phyloP scores from a whole-genome alignment of 2,329 filamentous ascomycete genomes.

The Fusarium sp. region DNA sequence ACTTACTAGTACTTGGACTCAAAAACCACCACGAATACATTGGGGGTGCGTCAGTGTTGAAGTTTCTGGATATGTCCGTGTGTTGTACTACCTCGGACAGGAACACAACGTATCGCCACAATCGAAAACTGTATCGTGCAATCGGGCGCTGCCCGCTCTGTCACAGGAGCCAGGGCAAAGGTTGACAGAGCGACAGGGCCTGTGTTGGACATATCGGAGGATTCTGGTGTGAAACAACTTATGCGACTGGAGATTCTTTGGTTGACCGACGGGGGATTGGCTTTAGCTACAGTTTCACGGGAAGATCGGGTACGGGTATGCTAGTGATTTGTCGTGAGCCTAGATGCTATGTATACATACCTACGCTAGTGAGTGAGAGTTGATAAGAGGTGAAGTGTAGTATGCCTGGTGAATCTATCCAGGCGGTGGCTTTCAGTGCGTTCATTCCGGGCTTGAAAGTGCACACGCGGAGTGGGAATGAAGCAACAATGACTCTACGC shows the following conservation, averaged over 20 bases:
- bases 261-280: neutral
- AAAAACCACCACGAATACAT: constrained; percentile 19
- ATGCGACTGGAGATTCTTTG: constrained; percentile 1
- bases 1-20: constrained; percentile 12
- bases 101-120: constrained; percentile 31
- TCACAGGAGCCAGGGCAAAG: constrained; percentile 15
- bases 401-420: neutral
- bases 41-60: constrained; percentile 36
- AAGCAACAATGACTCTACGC: neutral
- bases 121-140: constrained; percentile 14
- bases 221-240: constrained; percentile 14
- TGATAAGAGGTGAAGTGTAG: neutral
- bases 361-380: neutral
- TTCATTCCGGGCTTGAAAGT: constrained; percentile 7
- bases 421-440: neutral
- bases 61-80: constrained; percentile 6
- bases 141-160: neutral
- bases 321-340: constrained; percentile 21
- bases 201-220: constrained; percentile 26
- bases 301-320: constrained; percentile 18
- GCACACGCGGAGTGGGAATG: neutral
- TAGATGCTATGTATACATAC: neutral
- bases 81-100: constrained; percentile 20
- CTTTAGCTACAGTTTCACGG: constrained; percentile 9
- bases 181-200: constrained; percentile 26